phyloP scores from a whole-genome alignment of 768 basidiomycete species.

The Hydnomerulius pinastri region DNA sequence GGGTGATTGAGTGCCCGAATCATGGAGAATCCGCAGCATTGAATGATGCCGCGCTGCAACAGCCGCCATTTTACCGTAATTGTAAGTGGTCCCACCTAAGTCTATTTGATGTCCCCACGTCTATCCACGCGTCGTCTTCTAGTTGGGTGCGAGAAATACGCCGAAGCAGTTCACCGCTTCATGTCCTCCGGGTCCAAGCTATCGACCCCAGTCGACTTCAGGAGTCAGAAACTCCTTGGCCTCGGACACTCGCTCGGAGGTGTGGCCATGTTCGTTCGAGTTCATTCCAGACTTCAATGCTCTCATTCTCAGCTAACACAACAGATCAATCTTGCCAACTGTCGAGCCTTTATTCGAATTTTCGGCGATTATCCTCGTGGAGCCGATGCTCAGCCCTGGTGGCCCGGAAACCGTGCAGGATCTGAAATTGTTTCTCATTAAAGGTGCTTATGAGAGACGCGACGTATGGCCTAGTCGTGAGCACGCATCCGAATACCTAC shows the following conservation, averaged over 20 bases:
- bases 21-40: conserved; percentile 62
- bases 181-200: conserved; percentile 43
- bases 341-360: conserved; percentile 49
- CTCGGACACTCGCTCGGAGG: conserved; percentile 72
- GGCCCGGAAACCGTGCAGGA: conserved; percentile 43
- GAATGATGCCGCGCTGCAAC: conserved; percentile 50
- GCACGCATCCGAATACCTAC: conserved; percentile 41
- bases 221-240: conserved; percentile 53
- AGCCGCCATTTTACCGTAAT: conserved; percentile 43
- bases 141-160: conserved; percentile 71
- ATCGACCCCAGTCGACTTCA: conserved; percentile 49
- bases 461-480: conserved; percentile 53
- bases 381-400: conserved; percentile 61
- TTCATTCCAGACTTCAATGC: background rate
- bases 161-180: conserved; percentile 58
- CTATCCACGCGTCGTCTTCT: conserved; percentile 1
- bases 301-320: background rate
- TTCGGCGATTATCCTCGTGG: conserved; percentile 55
- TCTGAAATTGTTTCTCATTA: conserved; percentile 46
- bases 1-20: conserved; percentile 73
- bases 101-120: conserved; percentile 1
- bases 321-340: conserved; percentile 55
- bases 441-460: conserved; percentile 48
- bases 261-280: conserved; percentile 54
- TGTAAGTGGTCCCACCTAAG: conserved; percentile 38